These are phyloP conservation scores for Pugionium cornutum DNA, from an alignment of 345 rosid species.

Conservation along the genomic window DNA sequence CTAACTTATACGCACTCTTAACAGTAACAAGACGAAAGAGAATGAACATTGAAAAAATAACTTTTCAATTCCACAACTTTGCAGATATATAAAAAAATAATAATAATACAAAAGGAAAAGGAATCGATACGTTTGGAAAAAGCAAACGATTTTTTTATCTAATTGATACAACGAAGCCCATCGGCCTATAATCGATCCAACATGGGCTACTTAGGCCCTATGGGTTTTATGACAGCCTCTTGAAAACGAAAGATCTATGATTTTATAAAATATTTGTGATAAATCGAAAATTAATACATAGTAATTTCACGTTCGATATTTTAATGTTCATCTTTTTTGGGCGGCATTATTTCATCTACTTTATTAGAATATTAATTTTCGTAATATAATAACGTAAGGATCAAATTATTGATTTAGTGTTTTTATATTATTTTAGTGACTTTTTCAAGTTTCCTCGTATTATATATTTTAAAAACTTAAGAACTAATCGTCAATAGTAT, in stretches of 20 bases:
- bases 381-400: no score
- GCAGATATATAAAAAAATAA: no score
- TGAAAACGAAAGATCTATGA: not conserved
- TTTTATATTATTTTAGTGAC: no score
- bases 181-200: not conserved
- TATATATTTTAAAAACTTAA: not conserved
- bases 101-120: no score
- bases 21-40: no score
- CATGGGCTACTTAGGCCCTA: constrained; percentile 1
- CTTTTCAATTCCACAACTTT: no score
- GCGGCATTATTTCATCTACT: not conserved
- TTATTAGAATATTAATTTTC: not conserved
- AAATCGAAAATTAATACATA: no score
- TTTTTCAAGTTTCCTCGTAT: no score
- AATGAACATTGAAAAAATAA: no score
- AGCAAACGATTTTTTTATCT: not conserved
- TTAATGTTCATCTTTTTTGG: not conserved
- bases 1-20: no score
- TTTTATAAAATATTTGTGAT: not conserved
- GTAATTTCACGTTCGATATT: no score
- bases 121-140: not conserved
- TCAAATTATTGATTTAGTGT: no score
- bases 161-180: constrained; percentile 9
- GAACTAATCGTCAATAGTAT: not conserved
- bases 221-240: not conserved